These are phyloP conservation scores for Arabis alpina DNA, from an alignment of 345 rosid genomes.

Conservation along the genomic window DNA sequence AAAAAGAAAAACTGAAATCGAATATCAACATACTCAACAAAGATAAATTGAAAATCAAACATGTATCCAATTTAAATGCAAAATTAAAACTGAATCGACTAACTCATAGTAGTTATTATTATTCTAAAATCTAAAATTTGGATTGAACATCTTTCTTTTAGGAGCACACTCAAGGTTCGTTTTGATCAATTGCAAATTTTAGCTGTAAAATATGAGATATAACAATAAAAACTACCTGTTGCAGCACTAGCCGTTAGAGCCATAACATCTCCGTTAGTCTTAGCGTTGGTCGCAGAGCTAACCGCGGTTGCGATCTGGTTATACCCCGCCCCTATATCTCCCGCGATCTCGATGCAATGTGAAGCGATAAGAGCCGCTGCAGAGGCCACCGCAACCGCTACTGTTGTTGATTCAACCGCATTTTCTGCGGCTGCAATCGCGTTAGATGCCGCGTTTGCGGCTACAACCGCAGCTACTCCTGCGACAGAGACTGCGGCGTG, in stretches of 20 bases:
- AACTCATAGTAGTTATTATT: no score
- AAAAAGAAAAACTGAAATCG: no score
- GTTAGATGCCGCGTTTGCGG: constrained; percentile 69
- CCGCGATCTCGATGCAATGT: constrained; percentile 91
- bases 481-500: constrained; percentile 96
- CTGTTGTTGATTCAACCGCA: constrained; percentile 46
- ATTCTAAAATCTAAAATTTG: no score
- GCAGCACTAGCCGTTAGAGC: constrained; percentile 96
- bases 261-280: constrained; percentile 85
- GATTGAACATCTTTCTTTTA: no score
- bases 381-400: constrained; percentile 69
- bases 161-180: background rate
- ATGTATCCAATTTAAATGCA: no score
- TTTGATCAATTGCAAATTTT: background rate
- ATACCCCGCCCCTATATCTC: constrained; percentile 89
- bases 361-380: constrained; percentile 92
- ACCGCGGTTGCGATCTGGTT: constrained; percentile 71
- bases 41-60: no score
- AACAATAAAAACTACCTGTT: constrained; percentile 57
- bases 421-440: constrained; percentile 50
- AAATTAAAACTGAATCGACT: no score
- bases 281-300: constrained; percentile 80
- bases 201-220: background rate
- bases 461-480: constrained; percentile 91
- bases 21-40: no score